phyloP scores from a whole-genome alignment of 2,329 filamentous ascomycete species.

The Xylariaceae sp. region DNA sequence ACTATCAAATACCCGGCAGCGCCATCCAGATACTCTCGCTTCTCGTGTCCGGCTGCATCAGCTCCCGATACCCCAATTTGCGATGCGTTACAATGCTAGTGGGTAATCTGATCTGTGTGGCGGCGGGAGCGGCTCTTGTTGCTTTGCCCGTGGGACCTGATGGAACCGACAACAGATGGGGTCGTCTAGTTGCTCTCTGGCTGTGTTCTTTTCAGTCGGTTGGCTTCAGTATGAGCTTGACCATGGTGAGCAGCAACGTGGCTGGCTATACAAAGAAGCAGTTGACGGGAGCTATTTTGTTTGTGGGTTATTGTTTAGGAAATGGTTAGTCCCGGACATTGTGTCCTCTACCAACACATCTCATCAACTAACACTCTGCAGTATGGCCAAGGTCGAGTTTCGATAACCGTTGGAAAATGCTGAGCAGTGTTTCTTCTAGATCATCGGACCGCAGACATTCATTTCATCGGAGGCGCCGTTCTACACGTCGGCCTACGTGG shows the following conservation, averaged over 20 bases:
- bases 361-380: slow-evolving; percentile 6
- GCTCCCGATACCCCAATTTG: slow-evolving; percentile 45
- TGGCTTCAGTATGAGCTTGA: slow-evolving; percentile 32
- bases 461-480: slow-evolving; percentile 44
- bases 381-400: slow-evolving; percentile 2
- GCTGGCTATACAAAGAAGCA: slow-evolving; percentile 35
- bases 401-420: background rate
- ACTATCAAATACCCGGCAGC: slow-evolving; percentile 59
- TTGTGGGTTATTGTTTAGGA: slow-evolving; percentile 31
- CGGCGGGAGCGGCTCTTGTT: slow-evolving; percentile 49
- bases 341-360: background rate
- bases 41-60: slow-evolving; percentile 47
- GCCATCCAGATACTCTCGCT: slow-evolving; percentile 53
- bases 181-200: slow-evolving; percentile 54
- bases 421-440: slow-evolving; percentile 9
- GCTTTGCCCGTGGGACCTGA: slow-evolving; percentile 39
- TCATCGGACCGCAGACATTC: slow-evolving; percentile 29
- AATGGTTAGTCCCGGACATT: slow-evolving; percentile 12
- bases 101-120: slow-evolving; percentile 52
- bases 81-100: slow-evolving; percentile 52
- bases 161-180: slow-evolving; percentile 47
- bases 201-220: slow-evolving; percentile 36
- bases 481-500: slow-evolving; percentile 47
- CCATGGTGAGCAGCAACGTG: slow-evolving; percentile 33
- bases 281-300: slow-evolving; percentile 31